phyloP scores from a whole-genome alignment of 768 basidiomycete species.

The Tubosaeta sp. region DNA sequence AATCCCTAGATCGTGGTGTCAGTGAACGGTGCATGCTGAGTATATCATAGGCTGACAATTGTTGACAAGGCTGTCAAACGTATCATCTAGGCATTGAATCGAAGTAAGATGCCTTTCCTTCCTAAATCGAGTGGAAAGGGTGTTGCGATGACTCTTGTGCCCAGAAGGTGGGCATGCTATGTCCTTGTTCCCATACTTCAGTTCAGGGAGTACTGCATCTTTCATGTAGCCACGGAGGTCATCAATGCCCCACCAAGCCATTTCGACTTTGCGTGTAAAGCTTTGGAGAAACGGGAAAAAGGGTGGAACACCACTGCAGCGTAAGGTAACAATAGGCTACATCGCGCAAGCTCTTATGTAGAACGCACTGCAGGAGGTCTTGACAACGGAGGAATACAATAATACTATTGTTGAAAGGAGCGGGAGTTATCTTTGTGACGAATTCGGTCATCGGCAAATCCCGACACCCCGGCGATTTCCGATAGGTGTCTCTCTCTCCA shows the following conservation, averaged over 20 bases:
- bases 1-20: conserved; percentile 21
- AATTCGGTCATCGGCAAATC: conserved; percentile 22
- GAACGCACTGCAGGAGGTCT: conserved; percentile 1
- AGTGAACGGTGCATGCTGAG: background rate
- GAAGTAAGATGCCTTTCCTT: conserved; percentile 30
- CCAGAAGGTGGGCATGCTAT: conserved; percentile 20
- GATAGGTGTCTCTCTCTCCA: conserved; percentile 2
- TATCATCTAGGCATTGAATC: conserved; percentile 25
- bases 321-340: background rate
- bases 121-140: conserved; percentile 31
- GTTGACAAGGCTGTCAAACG: conserved; percentile 27
- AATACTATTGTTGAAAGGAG: conserved; percentile 16
- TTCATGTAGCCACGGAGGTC: conserved; percentile 33
- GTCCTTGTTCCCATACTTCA: conserved; percentile 25
- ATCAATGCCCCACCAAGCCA: conserved; percentile 30
- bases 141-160: conserved; percentile 34
- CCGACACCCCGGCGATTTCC: conserved; percentile 23
- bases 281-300: background rate
- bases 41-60: conserved; percentile 21
- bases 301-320: background rate
- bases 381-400: conserved; percentile 19
- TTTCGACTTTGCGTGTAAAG: conserved; percentile 4
- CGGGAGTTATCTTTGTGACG: background rate
- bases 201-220: conserved; percentile 30
- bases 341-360: conserved; percentile 18